Evolutionary conservation across 768 basidiomycete genomes (phyloP).

Genomic region (Mycena galericulata): DNA sequence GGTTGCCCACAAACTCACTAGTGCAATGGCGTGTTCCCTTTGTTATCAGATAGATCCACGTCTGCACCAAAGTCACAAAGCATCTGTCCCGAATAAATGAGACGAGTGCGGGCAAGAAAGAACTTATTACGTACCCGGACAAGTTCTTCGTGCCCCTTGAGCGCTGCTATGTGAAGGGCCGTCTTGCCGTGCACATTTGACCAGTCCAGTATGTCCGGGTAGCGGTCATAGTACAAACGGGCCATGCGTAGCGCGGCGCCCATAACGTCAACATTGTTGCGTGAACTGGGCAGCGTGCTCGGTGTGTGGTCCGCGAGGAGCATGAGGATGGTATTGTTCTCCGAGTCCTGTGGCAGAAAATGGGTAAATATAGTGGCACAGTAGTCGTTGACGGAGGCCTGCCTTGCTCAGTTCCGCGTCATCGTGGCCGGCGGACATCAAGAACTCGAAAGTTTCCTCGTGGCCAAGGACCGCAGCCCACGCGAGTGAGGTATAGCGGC

Average conservation of each 20-base stretch:
- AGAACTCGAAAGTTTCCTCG: slow-evolving; percentile 94
- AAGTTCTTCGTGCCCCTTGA: slow-evolving; percentile 91
- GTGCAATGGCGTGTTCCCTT: slow-evolving; percentile 93
- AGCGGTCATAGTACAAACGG: slow-evolving; percentile 86
- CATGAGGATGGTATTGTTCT: slow-evolving; percentile 94
- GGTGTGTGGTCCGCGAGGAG: slow-evolving; percentile 85
- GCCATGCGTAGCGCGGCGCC: slow-evolving; percentile 89
- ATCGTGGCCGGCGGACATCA: slow-evolving; percentile 89
- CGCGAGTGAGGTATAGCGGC: slow-evolving; percentile 87
- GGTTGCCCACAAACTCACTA: slow-evolving; percentile 68
- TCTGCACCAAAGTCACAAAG: slow-evolving; percentile 93
- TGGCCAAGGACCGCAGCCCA: slow-evolving; percentile 93
- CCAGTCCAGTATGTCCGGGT: slow-evolving; percentile 92
- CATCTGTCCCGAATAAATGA: slow-evolving; percentile 66
- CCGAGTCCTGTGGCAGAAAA: slow-evolving; percentile 73
- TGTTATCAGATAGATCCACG: slow-evolving; percentile 88
- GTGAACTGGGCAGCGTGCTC: slow-evolving; percentile 49
- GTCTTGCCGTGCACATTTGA: slow-evolving; percentile 92
- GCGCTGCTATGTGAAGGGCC: slow-evolving; percentile 87
- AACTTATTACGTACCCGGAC: slow-evolving; percentile 71
- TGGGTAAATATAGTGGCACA: slow-evolving; percentile 31
- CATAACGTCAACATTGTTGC: slow-evolving; percentile 69
- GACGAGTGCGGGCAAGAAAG: slow-evolving; percentile 20
- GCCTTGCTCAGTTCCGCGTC: slow-evolving; percentile 94
- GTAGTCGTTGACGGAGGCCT: slow-evolving; percentile 46